phyloP scores from a whole-genome alignment of 345 rosid species.

The Linum tenue region DNA sequence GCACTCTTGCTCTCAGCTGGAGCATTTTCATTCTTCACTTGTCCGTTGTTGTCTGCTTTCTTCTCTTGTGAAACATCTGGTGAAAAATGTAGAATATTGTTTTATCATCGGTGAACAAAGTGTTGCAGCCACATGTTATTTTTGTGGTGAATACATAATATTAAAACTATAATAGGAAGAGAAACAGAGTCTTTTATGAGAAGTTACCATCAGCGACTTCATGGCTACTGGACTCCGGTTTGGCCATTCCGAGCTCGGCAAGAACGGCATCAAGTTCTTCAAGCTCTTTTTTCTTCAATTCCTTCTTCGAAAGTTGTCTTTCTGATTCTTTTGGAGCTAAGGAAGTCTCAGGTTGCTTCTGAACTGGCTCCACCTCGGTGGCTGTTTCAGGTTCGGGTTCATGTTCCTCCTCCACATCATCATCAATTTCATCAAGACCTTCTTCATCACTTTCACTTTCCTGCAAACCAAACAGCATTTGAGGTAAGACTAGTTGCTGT shows the following conservation, averaged over 20 bases:
- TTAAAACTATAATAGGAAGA: too few relatives aligned
- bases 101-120: not conserved
- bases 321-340: constrained; percentile 57
- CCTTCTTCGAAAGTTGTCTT: constrained; percentile 86
- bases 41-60: constrained; percentile 31
- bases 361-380: constrained; percentile 40
- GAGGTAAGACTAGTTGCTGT: not conserved
- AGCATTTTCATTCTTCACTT: constrained; percentile 42
- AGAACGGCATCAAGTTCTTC: constrained; percentile 84
- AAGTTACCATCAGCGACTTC: constrained; percentile 41
- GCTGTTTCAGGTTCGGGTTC: constrained; percentile 50
- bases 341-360: constrained; percentile 43
- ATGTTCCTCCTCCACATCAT: constrained; percentile 34
- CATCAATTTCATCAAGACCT: constrained; percentile 63
- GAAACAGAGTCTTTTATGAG: not conserved
- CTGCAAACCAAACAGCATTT: constrained; percentile 29
- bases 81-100: too few relatives aligned
- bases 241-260: constrained; percentile 58
- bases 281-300: constrained; percentile 79
- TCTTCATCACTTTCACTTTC: constrained; percentile 89
- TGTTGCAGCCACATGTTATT: not conserved
- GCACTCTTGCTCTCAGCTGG: constrained; percentile 43
- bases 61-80: constrained; percentile 24
- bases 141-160: not conserved
- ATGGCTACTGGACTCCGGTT: constrained; percentile 41